A percentile compares a stretch with the other conserved stretches of the same genome.
phyloP scores from a whole-genome alignment of 495 filamentous ascomycete genomes.

The Daldinia caldariorum region DNA sequence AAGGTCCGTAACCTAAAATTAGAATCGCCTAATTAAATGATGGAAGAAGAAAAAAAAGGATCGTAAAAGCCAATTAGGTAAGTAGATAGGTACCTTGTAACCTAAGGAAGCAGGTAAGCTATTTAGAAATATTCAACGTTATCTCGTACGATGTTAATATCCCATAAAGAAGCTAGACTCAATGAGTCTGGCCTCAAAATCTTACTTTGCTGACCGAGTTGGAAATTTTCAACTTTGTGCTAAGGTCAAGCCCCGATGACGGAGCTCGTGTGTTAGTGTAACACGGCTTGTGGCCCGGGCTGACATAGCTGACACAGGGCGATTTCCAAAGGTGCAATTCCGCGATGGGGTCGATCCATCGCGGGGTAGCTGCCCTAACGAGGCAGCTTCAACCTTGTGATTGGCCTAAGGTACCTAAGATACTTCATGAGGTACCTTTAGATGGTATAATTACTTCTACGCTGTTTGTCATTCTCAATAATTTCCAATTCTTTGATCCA shows the following conservation, averaged over 20 bases:
- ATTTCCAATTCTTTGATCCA: background rate
- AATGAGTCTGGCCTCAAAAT: slow-evolving; percentile 18
- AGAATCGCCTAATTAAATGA: background rate
- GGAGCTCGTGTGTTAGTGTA: slow-evolving; percentile 15
- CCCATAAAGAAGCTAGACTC: slow-evolving; percentile 5
- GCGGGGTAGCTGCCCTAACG: slow-evolving; percentile 42
- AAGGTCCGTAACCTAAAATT: slow-evolving; percentile 8
- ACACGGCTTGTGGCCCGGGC: background rate
- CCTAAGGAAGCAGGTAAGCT: slow-evolving; percentile 7
- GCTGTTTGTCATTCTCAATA: background rate
- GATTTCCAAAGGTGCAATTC: slow-evolving; percentile 8
- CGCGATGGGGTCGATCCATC: slow-evolving; percentile 22
- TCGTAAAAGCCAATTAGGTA: slow-evolving; percentile 4
- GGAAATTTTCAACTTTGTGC: slow-evolving; percentile 38
- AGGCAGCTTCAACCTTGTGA: slow-evolving; percentile 21
- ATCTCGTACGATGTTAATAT: background rate
- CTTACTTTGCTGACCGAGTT: slow-evolving; percentile 20
- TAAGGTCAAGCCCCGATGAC: slow-evolving; percentile 39
- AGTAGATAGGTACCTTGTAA: too few relatives aligned
- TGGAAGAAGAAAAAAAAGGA: background rate
- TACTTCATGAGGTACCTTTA: background rate
- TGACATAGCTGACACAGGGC: background rate
- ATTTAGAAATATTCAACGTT: background rate
- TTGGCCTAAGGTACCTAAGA: slow-evolving; percentile 17
- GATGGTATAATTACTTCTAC: too few relatives aligned